Conservation (phyloP, 2,329 filamentous ascomycete species). For the Ilyonectria robusta region DNA sequence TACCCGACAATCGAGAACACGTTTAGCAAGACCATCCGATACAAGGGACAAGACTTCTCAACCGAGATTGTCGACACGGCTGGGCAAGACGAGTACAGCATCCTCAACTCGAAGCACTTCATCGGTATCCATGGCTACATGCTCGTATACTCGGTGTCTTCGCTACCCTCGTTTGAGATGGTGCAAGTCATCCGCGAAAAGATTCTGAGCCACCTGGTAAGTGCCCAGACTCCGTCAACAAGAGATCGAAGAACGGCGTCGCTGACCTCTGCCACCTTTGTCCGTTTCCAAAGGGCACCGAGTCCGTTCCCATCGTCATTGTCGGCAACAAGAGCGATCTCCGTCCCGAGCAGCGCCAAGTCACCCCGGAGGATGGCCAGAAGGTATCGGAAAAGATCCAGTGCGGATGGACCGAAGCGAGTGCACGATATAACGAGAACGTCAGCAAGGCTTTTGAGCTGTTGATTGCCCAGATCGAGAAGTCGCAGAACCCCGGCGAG, state of each 20-base stretch:
- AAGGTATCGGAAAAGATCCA: conserved; percentile 88
- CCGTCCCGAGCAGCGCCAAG: conserved; percentile 92
- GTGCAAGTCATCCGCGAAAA: conserved; percentile 95
- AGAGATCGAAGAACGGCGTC: background rate
- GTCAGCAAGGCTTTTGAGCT: conserved; percentile 93
- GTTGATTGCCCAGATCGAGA: conserved; percentile 95
- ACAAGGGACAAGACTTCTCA: conserved; percentile 92
- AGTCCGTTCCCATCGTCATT: conserved; percentile 92
- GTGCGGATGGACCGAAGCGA: conserved; percentile 95
- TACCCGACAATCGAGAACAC: conserved; percentile 99
- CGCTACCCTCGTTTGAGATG: conserved; percentile 97
- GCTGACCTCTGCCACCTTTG: background rate
- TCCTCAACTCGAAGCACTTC: conserved; percentile 98
- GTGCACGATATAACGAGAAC: conserved; percentile 94
- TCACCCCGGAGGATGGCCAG: conserved; percentile 87
- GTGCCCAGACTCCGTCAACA: background rate
- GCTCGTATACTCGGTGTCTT: conserved; percentile 98
- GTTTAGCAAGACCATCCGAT: conserved; percentile 94
- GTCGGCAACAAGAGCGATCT: conserved; percentile 98
- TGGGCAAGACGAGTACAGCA: conserved; percentile 99
- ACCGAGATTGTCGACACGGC: conserved; percentile 99
- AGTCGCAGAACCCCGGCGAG: conserved; percentile 90
- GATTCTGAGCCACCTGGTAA: conserved; percentile 94
- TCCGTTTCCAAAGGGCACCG: conserved; percentile 77
- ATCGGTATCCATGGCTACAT: conserved; percentile 99